Percentiles rank a stretch among this genome's conserved stretches.
Evolutionary conservation across 306 rosid genomes (phyloP).

Genomic region (Vicia villosa): DNA sequence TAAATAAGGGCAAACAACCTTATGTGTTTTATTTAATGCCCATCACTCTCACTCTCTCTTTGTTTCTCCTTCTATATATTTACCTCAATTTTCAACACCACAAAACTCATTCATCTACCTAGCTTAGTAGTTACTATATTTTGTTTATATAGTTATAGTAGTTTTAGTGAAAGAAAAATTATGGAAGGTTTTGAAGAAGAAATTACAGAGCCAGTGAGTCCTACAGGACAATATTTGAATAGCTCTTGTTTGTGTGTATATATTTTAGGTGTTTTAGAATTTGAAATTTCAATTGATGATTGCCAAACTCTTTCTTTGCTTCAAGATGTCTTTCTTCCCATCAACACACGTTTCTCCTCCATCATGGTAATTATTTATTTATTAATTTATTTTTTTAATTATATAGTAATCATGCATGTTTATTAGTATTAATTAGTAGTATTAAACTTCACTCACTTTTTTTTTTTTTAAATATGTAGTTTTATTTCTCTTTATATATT

Average conservation of each 20-base stretch:
- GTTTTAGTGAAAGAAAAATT: background rate
- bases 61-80: constrained; percentile 11
- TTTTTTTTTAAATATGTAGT: background rate
- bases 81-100: background rate
- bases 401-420: background rate
- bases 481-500: background rate
- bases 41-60: background rate
- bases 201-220: constrained; percentile 51
- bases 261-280: constrained; percentile 46
- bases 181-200: constrained; percentile 32
- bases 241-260: constrained; percentile 42
- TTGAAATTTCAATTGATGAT: constrained; percentile 40
- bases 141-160: background rate
- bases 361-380: constrained; percentile 41
- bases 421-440: background rate
- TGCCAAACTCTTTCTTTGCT: constrained; percentile 27
- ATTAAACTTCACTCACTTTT: background rate
- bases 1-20: constrained; percentile 28
- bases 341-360: constrained; percentile 57
- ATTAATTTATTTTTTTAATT: background rate
- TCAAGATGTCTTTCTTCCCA: constrained; percentile 46
- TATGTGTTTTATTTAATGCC: constrained; percentile 5
- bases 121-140: background rate
- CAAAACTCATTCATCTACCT: background rate
- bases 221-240: constrained; percentile 47